phyloP scores from a whole-genome alignment of 306 rosid species.

The Cucurbita ficifolia region DNA sequence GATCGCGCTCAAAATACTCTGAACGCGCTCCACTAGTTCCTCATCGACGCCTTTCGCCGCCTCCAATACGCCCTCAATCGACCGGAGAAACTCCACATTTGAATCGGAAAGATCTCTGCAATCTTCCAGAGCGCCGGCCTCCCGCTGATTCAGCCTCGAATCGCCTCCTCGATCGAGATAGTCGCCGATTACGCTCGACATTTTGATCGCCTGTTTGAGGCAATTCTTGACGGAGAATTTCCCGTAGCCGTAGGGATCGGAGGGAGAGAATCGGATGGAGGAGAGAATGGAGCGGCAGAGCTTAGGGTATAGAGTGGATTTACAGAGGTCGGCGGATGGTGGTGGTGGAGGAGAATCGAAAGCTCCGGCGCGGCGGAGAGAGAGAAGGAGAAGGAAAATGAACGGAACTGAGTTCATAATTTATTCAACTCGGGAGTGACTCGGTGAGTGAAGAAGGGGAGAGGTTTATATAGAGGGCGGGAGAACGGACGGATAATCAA shows the following conservation, averaged over 20 bases:
- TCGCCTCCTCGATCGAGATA: constrained; percentile 15
- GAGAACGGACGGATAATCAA: not conserved
- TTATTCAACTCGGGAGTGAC: not conserved
- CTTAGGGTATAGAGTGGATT: constrained; percentile 50
- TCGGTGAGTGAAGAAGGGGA: not conserved
- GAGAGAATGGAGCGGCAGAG: constrained; percentile 68
- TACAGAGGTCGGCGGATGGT: constrained; percentile 35
- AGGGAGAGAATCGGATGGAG: constrained; percentile 29
- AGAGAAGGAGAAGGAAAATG: not conserved
- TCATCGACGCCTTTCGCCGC: constrained; percentile 11
- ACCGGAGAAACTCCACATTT: constrained; percentile 35
- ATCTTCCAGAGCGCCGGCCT: constrained; percentile 36
- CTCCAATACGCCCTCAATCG: constrained; percentile 19
- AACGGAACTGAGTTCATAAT: not conserved
- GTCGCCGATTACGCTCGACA: constrained; percentile 13
- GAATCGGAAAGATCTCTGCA: constrained; percentile 42
- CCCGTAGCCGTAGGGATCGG: constrained; percentile 47
- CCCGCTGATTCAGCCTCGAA: constrained; percentile 10
- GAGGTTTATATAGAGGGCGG: not conserved
- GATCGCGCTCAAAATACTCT: constrained; percentile 49
- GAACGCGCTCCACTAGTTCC: constrained; percentile 27
- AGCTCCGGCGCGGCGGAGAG: not conserved
- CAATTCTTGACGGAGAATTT: constrained; percentile 55
- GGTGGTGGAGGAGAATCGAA: not conserved
- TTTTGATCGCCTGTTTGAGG: constrained; percentile 39